Evolutionary conservation across 257 asterid species (phyloP).

Genomic region (Voacanga thouarsii): DNA sequence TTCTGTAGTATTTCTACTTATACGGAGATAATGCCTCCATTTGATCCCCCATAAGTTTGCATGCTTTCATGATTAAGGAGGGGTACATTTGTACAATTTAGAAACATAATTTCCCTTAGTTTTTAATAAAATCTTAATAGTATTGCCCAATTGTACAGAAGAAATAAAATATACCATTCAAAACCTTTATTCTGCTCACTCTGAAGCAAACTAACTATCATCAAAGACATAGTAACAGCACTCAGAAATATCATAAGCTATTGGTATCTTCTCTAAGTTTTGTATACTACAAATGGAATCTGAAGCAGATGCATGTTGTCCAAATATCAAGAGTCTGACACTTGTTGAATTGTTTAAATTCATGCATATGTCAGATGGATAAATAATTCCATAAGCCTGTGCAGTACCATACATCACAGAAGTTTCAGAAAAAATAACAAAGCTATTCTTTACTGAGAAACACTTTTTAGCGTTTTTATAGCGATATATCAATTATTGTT

Average conservation of each 20-base stretch:
- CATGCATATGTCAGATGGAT: not conserved
- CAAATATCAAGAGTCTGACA: not conserved
- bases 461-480: too few species aligned
- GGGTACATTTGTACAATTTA: not conserved
- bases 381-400: not conserved
- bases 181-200: not conserved
- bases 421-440: not conserved
- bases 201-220: not conserved
- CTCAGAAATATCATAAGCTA: not conserved
- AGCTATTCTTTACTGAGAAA: not conserved
- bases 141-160: not conserved
- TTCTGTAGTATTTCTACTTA: not conserved
- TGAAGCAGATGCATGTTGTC: not conserved
- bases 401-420: not conserved
- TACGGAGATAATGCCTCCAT: not conserved
- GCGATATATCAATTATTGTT: too few species aligned
- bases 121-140: not conserved
- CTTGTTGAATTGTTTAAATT: not conserved
- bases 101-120: not conserved
- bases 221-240: not conserved
- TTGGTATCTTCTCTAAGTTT: not conserved
- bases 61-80: not conserved
- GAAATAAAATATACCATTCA: not conserved
- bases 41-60: not conserved
- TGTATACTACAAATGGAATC: not conserved